Percentiles rank a stretch among this genome's conserved stretches.
Evolutionary conservation across 441 rosid species (phyloP).

Genomic region (Arabidopsis hybrid): DNA sequence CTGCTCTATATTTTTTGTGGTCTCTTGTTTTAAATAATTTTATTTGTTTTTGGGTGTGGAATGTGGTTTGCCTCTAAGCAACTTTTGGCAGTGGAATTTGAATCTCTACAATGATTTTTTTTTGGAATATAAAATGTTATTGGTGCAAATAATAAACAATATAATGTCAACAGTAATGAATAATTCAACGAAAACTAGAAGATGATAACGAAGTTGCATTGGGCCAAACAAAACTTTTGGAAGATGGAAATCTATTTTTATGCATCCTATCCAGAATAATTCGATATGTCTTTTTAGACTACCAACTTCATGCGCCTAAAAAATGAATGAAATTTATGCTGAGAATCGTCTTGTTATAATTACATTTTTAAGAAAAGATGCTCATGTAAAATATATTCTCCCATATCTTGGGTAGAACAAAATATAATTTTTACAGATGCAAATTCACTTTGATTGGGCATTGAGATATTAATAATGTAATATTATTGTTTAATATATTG

Average conservation of each 20-base stretch:
- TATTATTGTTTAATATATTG: neutral
- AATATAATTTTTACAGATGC: neutral
- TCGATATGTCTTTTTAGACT: constrained; percentile 31
- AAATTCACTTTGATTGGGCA: constrained; percentile 20
- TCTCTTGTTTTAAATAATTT: constrained; percentile 22
- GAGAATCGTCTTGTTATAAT: constrained; percentile 21
- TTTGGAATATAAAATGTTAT: neutral
- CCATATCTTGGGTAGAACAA: constrained; percentile 47
- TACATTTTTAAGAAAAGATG: constrained; percentile 34
- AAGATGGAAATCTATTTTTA: constrained; percentile 36
- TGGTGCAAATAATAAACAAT: constrained; percentile 3
- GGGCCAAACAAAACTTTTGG: constrained; percentile 36
- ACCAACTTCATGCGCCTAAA: constrained; percentile 13
- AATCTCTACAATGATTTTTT: constrained; percentile 15
- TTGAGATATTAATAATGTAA: neutral
- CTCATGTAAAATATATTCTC: constrained; percentile 40
- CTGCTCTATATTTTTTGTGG: constrained; percentile 31
- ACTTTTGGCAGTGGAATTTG: constrained; percentile 38
- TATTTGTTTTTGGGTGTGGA: constrained; percentile 8
- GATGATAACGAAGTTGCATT: constrained; percentile 30
- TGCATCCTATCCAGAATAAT: constrained; percentile 44
- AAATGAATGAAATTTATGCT: constrained; percentile 14
- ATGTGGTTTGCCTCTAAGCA: constrained; percentile 39
- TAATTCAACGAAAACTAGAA: neutral
- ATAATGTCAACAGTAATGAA: constrained; percentile 7